Evolutionary conservation across 2,329 filamentous ascomycete genomes (phyloP), one percentile per base, ranked within the genome.

Genomic region (Paecilomyces sp.): DNA sequence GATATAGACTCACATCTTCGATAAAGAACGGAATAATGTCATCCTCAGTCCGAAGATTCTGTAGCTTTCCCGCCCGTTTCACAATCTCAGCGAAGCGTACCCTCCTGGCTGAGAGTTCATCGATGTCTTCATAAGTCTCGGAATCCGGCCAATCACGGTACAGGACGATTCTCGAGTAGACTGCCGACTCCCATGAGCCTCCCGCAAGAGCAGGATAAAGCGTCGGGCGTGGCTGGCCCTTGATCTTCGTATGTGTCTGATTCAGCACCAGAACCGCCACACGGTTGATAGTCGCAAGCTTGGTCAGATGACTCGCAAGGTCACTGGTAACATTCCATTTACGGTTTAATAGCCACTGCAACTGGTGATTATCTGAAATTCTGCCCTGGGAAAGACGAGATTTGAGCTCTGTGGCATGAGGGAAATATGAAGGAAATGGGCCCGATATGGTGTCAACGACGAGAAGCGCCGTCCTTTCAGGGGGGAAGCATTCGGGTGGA

Each of bases 181-280:
- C 79, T 33, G 86, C 88, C 63, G 85, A 86, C 62, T 96, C 92
- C 92, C 92, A 97, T 51, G 89, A 85, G 22, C 81, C 81, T 13
- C 89, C 87, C 59, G 88, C 88, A 63, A 97, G 81, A 50, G 90
- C 86, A 15, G 92, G 89, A 57, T 88, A 83, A 55, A 97, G 78
- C 11, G 88, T 83, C 13, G 92, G 89, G 15, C 70, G 64, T 81
- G 83, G 64, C 78, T 81, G 63, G 83, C 87, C 80, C 62, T 88
- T 86, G 76, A 95, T 88, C 65, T 87, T 89, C n/a, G 91, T 95
- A 51, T 88, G 88, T 61, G 89, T 91, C 70, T 95, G 92, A 41
- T 87, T 91, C 55, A 92, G 81, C 22, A 94, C 72, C 2, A 96
- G 79, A 51, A 96, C 80, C 25, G 91, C 89, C 57, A 92, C 80